Conservation (phyloP, 176 grass and related monocot genomes). For the Carex pumila region DNA sequence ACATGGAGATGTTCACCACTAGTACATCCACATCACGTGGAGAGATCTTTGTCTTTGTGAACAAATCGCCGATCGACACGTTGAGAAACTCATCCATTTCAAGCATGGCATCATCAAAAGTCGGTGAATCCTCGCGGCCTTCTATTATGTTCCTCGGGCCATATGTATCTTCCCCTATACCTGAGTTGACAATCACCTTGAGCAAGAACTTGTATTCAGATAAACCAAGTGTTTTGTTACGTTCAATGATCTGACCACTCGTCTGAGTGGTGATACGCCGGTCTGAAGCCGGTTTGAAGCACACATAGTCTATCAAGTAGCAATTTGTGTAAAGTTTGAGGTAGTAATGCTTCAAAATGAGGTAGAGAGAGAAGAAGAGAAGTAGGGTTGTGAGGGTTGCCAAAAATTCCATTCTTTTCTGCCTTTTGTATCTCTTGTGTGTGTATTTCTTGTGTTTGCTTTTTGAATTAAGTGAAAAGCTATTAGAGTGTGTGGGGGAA, state of each 20-base stretch:
- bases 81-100: slow-evolving; percentile 58
- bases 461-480: background rate
- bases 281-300: slow-evolving; percentile 38
- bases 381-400: slow-evolving; percentile 2
- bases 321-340: slow-evolving; percentile 24
- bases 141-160: slow-evolving; percentile 38
- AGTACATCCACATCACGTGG: slow-evolving; percentile 43
- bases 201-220: slow-evolving; percentile 59
- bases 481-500: background rate
- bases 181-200: slow-evolving; percentile 52
- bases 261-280: slow-evolving; percentile 35
- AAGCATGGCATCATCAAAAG: slow-evolving; percentile 24
- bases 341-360: slow-evolving; percentile 12
- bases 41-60: slow-evolving; percentile 7
- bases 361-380: slow-evolving; percentile 19
- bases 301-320: slow-evolving; percentile 69
- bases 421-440: background rate
- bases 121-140: slow-evolving; percentile 35
- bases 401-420: slow-evolving; percentile 7
- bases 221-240: slow-evolving; percentile 31
- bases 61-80: slow-evolving; percentile 28
- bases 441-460: background rate
- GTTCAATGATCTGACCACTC: slow-evolving; percentile 30
- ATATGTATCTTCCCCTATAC: slow-evolving; percentile 70
- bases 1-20: slow-evolving; percentile 46